Evolutionary conservation across 2,329 filamentous ascomycete genomes (phyloP), one percentile per base, ranked within the genome.

Genomic region (Apiospora pterosperma): DNA sequence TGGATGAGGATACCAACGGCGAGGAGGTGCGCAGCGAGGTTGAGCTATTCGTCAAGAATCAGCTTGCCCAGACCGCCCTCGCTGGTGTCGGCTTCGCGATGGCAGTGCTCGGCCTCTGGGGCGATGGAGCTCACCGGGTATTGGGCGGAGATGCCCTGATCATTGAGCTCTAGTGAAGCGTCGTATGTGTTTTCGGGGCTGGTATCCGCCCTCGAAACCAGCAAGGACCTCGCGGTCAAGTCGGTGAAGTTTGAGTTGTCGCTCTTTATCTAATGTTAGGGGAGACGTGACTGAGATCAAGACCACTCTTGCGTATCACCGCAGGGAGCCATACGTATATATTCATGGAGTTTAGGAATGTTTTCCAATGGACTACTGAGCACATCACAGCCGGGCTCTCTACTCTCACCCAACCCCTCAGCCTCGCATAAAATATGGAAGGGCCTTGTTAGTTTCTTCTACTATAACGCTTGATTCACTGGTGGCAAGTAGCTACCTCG

Each of bases 41-140:
- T 59, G 84, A 89, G 75, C 76, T 77, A 7, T 84, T 88, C 69
- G 78, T 83, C 48, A 81, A 80, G 73, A 82, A 81, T 69, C 85
- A 88, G 71, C 68, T 85, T 36, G 79, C 85, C 12, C 82, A 85
- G 74, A 85, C 85, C 10, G 80, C 77, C 6, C 70, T 89, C 36
- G 80, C 85, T 2, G 84, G 84, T 4, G 64, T 86, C 52, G 87
- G 83, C 4, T 90, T 90, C 75, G 75, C 81, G 63, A 83, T 90
- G 79, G 84, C 87, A 23, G 81, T 90, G 21, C 77, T 90, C 39
- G 88, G 88, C 19, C 85, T 90, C 71, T 90, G 88, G 88, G 88
- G 88, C 5, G 88, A 90, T 73, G 86, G 87, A 31, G 79, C 79
- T 4, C 62, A 71, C 61, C 64, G 61, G 44, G 66, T 70, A 23